Evolutionary conservation across 2,329 filamentous ascomycete species (phyloP).

Genomic region (Cladophialophora yegresii): DNA sequence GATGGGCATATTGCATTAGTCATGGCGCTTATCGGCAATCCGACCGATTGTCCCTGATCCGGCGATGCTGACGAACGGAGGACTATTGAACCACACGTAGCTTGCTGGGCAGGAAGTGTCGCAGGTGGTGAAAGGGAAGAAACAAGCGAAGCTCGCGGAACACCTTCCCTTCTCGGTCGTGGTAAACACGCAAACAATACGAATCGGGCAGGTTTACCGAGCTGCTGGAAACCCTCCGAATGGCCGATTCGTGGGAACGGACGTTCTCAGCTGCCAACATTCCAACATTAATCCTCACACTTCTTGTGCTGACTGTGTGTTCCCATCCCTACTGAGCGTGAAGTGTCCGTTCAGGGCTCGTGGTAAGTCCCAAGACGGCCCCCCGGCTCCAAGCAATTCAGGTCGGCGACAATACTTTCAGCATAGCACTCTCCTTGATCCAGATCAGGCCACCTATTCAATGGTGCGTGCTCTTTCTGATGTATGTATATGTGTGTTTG

Average conservation of each 20-base stretch:
- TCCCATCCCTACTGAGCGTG: background rate
- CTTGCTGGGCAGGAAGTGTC: background rate
- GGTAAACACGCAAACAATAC: background rate
- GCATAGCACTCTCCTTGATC: background rate
- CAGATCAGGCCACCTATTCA: background rate
- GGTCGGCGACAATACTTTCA: background rate
- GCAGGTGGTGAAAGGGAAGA: background rate
- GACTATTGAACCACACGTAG: no score
- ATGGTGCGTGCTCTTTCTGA: no score
- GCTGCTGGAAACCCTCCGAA: constrained; percentile 11
- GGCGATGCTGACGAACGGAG: background rate
- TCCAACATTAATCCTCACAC: background rate
- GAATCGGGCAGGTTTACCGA: background rate
- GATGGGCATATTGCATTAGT: constrained; percentile 17
- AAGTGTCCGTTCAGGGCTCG: background rate
- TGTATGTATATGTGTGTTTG: no score
- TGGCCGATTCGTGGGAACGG: background rate
- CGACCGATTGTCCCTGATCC: background rate
- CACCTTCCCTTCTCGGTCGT: background rate
- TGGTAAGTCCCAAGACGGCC: no score
- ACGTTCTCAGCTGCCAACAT: background rate
- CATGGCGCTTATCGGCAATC: constrained; percentile 11
- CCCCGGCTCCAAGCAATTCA: no score
- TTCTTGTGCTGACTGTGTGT: background rate
- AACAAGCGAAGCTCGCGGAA: background rate